Evolutionary conservation across 2,329 filamentous ascomycete species (phyloP).

Genomic region (Stagonosporopsis chrysanthemi): DNA sequence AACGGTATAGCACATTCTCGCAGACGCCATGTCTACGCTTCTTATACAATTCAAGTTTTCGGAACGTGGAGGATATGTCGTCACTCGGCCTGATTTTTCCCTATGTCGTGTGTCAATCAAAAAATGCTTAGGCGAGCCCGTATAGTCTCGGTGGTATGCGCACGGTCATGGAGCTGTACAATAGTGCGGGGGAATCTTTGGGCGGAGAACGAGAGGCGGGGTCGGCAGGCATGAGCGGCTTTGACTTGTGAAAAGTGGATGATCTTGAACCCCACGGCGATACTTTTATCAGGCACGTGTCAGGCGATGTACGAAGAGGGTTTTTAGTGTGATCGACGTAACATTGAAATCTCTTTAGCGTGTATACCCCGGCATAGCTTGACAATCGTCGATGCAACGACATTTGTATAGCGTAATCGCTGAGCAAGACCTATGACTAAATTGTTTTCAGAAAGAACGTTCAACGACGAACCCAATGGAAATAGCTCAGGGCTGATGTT

Average conservation of each 20-base stretch:
- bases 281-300: too few relatives aligned
- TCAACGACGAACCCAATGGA: neutral
- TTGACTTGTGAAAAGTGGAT: neutral
- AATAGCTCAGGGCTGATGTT: neutral
- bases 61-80: neutral
- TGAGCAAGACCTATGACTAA: neutral
- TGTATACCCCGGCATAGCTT: neutral
- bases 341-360: neutral
- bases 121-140: neutral
- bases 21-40: neutral
- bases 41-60: neutral
- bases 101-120: neutral
- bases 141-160: neutral
- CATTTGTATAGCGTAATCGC: neutral
- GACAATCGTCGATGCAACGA: neutral
- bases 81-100: constrained; percentile 6
- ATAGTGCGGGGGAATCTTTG: constrained; percentile 6
- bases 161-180: neutral
- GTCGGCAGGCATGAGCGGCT: constrained; percentile 5
- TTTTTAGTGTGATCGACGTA: neutral
- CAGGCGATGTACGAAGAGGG: neutral
- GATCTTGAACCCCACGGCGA: neutral
- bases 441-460: neutral
- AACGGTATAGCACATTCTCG: neutral
- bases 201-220: constrained; percentile 1